Base-by-base conservation (phyloP, 78 protist genomes). In the Monosiga brevicollis region DNA sequence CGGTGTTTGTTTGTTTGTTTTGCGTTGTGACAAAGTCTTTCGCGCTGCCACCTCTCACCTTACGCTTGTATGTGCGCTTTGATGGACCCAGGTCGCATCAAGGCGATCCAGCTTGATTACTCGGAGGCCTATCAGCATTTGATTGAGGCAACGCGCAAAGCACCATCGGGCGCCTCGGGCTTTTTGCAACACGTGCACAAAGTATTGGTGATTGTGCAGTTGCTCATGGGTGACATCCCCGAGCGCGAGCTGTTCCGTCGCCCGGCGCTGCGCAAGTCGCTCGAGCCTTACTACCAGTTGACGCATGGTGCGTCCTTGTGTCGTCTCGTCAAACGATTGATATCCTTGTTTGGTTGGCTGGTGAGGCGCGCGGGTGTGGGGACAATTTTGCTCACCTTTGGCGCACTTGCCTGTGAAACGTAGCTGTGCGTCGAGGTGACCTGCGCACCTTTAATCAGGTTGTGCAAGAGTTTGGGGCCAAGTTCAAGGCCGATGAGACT, bases 191-290 rank as follows among this genome's bases (percentile, higher is more conserved):
- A 93, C 6, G 93, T 83, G 36, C 49, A 87, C 78, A 93, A 96
- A 90, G 83, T 95, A 38, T 37, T 34, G 0, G 40, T 90, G 43
- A 89, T 97, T 79, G 97, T 95, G 80, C 94, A 94, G 85, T 82
- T 95, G 70, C 87, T 97, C 55, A 77, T 95, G 40, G 98, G 99
- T 37, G 97, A 94, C 82, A 91, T 95, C 54, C 99, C 99, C n/a
- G 96, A 91, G 39, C 81, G 95, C 54, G 41, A 84, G 23, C 62
- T 87, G 34, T 95, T 97, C 80, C 80, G 88, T 25, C 90, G 86
- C 79, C 82, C 83, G n/a, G 79, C 39, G 29, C n/a, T 94, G 74
- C 26, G 77, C 25, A 26, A 20, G n/a, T 83, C 95, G 35, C 82
- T 97, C 39, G 72, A 32, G 49, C 97, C 99, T 22, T 97, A 97